phyloP scores from a whole-genome alignment of 371 early-diverging fungal genomes.

The Mortierella sp. region DNA sequence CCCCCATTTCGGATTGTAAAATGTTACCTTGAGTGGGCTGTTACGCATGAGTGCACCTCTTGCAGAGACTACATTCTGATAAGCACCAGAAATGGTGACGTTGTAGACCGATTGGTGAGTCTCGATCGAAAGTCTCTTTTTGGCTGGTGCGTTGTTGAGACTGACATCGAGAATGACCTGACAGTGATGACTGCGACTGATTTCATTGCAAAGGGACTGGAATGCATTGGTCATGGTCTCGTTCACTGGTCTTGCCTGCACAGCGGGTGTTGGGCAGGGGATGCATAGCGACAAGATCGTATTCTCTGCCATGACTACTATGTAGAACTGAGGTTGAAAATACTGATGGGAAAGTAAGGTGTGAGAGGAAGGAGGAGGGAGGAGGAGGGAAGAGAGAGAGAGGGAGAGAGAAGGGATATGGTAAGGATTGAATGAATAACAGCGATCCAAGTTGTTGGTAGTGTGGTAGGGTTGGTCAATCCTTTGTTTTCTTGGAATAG shows the following conservation, averaged over 20 bases:
- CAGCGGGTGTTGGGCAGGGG: slow-evolving; percentile 43
- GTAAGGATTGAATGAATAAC: too few relatives aligned
- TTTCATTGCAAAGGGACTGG: slow-evolving; percentile 41
- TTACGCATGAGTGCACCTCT: slow-evolving; percentile 53
- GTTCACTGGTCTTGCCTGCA: slow-evolving; percentile 45
- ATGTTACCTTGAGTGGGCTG: slow-evolving; percentile 52
- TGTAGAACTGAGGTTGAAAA: too few relatives aligned
- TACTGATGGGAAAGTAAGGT: not conserved
- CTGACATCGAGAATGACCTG: slow-evolving; percentile 49
- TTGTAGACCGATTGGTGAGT: slow-evolving; percentile 56
- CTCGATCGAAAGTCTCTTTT: slow-evolving; percentile 54
- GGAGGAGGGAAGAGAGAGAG: not conserved
- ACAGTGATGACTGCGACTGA: slow-evolving; percentile 39
- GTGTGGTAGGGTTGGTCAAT: too few relatives aligned
- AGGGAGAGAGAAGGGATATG: not conserved
- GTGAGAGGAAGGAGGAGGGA: not conserved
- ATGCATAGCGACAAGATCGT: slow-evolving; percentile 54
- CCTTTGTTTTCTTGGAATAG: too few relatives aligned
- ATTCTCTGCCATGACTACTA: slow-evolving; percentile 45
- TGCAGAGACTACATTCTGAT: slow-evolving; percentile 54
- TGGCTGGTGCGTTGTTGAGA: slow-evolving; percentile 39
- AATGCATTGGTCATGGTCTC: slow-evolving; percentile 36
- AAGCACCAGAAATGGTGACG: slow-evolving; percentile 55
- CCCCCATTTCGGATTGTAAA: not conserved
- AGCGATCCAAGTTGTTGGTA: too few relatives aligned